phyloP scores from a whole-genome alignment of 139 green algal genomes.

The Chlamydomonas sphaeroides region DNA sequence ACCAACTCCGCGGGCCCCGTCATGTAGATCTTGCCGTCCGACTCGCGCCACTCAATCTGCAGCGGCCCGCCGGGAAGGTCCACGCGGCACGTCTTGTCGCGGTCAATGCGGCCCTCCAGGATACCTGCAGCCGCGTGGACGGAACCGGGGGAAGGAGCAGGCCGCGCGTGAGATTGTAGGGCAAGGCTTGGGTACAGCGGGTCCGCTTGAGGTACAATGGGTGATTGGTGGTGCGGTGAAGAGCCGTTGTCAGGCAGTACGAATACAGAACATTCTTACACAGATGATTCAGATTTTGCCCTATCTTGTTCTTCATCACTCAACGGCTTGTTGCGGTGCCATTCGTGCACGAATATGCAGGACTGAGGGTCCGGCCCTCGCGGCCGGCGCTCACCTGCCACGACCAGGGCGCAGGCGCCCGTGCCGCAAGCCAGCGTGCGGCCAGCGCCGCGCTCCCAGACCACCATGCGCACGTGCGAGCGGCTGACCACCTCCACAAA shows the following conservation, averaged over 20 bases:
- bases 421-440: slow-evolving; percentile 97
- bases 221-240: no score
- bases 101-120: slow-evolving; percentile 89
- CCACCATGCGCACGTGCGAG: slow-evolving; percentile 88
- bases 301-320: slow-evolving; percentile 41
- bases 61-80: slow-evolving; percentile 96
- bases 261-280: slow-evolving; percentile 34
- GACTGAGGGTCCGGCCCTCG: no score
- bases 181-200: no score
- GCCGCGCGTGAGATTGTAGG: no score
- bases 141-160: not conserved
- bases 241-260: slow-evolving; percentile 35
- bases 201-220: no score
- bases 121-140: no score
- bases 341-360: no score
- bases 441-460: slow-evolving; percentile 98
- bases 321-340: not conserved
- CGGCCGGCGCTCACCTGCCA: slow-evolving; percentile 86
- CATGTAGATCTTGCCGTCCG: slow-evolving; percentile 97
- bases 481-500: slow-evolving; percentile 85
- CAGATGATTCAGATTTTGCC: slow-evolving; percentile 39
- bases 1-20: slow-evolving; percentile 93
- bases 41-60: slow-evolving; percentile 94
- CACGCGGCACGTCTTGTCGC: slow-evolving; percentile 75
- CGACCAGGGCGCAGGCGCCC: slow-evolving; percentile 95